These are phyloP conservation scores for Trichosporon sp. DNA, from an alignment of 1,284 basidiomycete genomes.

Conservation along the genomic window DNA sequence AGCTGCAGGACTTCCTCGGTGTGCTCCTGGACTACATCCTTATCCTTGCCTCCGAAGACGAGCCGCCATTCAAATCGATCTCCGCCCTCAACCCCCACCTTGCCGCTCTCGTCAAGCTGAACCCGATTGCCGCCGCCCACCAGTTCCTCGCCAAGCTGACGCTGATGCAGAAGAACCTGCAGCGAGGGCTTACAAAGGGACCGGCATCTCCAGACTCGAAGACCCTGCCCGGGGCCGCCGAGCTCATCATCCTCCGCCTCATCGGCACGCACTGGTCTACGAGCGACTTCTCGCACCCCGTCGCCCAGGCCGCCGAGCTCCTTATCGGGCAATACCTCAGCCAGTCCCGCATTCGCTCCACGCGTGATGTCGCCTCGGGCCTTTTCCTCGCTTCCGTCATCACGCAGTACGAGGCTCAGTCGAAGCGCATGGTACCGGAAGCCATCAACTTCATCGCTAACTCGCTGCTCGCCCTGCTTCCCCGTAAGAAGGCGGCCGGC, in stretches of 20 bases:
- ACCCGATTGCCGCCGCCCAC: constrained; percentile 73
- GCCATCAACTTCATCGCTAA: constrained; percentile 76
- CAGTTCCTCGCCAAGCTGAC: constrained; percentile 77
- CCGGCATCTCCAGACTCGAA: constrained; percentile 61
- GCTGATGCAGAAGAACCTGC: constrained; percentile 92
- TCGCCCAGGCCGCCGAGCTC: constrained; percentile 77
- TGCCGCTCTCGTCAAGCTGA: constrained; percentile 69
- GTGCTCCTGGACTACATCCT: constrained; percentile 91
- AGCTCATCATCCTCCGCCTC: constrained; percentile 75
- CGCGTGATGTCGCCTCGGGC: constrained; percentile 74
- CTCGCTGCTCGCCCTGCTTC: constrained; percentile 66
- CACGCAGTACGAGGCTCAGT: constrained; percentile 73
- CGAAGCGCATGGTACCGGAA: constrained; percentile 86
- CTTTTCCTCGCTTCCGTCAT: constrained; percentile 84
- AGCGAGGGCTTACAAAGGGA: constrained; percentile 73
- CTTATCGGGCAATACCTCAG: constrained; percentile 90
- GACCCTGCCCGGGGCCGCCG: constrained; percentile 83
- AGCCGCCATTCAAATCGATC: constrained; percentile 58
- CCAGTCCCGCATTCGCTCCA: constrained; percentile 69
- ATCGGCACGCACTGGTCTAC: constrained; percentile 85
- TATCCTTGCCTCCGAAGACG: constrained; percentile 64
- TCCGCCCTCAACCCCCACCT: constrained; percentile 76
- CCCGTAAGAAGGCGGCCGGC: constrained; percentile 50
- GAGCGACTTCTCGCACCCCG: constrained; percentile 87
- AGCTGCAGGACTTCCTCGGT: constrained; percentile 74